phyloP scores from a whole-genome alignment of 2,329 filamentous ascomycete genomes.

The Epichloe sp. region DNA sequence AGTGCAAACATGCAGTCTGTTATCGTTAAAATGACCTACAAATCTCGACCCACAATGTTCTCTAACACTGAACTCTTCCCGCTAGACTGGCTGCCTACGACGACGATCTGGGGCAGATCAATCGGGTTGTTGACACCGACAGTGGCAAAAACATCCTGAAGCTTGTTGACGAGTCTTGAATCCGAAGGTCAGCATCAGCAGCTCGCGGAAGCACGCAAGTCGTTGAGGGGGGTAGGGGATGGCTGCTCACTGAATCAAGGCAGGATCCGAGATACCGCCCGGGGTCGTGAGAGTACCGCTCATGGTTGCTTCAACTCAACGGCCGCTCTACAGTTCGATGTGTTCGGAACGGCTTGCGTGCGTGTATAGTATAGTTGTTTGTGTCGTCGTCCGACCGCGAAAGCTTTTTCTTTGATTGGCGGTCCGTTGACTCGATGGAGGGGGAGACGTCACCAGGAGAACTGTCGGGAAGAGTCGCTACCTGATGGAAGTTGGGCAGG shows the following conservation, averaged over 20 bases:
- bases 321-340: not conserved
- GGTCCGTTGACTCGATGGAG: constrained; percentile 1
- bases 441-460: constrained; percentile 3
- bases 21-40: constrained; percentile 47
- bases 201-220: not conserved
- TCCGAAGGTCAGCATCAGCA: constrained; percentile 3
- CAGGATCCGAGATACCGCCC: constrained; percentile 53
- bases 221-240: constrained; percentile 2
- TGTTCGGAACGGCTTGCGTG: not conserved
- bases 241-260: constrained; percentile 45
- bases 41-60: constrained; percentile 97
- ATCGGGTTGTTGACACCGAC: constrained; percentile 99
- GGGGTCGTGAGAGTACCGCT: constrained; percentile 25
- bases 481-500: not conserved
- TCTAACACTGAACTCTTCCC: constrained; percentile 98
- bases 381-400: not conserved
- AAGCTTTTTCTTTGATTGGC: not conserved
- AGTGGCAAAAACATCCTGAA: constrained; percentile 97
- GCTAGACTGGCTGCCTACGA: constrained; percentile 96
- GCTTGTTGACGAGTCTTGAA: constrained; percentile 80
- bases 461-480: not conserved
- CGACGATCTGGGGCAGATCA: constrained; percentile 94
- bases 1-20: not conserved
- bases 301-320: constrained; percentile 16
- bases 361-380: not conserved